Evolutionary conservation across 805 yeast genomes (phyloP).

Genomic region (Lipomyces sp.): DNA sequence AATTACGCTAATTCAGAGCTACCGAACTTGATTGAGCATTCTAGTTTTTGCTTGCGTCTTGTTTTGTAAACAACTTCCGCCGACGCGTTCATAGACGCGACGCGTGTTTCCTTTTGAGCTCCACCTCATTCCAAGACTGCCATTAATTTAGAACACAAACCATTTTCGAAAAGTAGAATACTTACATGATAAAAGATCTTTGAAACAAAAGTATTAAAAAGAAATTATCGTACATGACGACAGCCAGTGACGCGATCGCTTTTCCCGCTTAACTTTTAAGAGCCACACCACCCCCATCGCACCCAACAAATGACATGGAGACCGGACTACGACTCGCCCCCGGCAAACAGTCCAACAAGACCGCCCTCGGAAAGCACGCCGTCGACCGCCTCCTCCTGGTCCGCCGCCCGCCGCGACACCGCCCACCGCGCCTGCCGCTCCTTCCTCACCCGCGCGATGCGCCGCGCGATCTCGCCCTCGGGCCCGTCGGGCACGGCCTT

Average conservation of each 20-base stretch:
- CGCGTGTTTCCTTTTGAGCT: no score
- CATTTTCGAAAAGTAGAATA: no score
- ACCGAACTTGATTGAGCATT: no score
- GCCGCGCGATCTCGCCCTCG: slow-evolving; percentile 24
- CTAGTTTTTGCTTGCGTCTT: no score
- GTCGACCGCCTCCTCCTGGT: slow-evolving; percentile 23
- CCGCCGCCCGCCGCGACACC: slow-evolving; percentile 16
- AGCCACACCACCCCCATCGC: background rate
- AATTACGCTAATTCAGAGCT: no score
- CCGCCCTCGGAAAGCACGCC: slow-evolving; percentile 23
- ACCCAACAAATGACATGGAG: no score
- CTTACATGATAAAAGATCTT: background rate
- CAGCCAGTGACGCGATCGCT: background rate
- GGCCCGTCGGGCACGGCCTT: slow-evolving; percentile 39
- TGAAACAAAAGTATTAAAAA: no score
- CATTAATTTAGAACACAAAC: no score
- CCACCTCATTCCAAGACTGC: no score
- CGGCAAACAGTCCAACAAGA: slow-evolving; percentile 13
- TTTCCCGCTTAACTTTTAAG: background rate
- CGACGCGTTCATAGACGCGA: no score
- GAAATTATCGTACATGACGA: background rate
- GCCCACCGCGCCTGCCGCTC: slow-evolving; percentile 23
- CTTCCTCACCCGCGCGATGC: slow-evolving; percentile 13
- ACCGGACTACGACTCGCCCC: background rate
- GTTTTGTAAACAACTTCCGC: no score